phyloP scores from a whole-genome alignment of 441 rosid species.

The Melianthus villosus region DNA sequence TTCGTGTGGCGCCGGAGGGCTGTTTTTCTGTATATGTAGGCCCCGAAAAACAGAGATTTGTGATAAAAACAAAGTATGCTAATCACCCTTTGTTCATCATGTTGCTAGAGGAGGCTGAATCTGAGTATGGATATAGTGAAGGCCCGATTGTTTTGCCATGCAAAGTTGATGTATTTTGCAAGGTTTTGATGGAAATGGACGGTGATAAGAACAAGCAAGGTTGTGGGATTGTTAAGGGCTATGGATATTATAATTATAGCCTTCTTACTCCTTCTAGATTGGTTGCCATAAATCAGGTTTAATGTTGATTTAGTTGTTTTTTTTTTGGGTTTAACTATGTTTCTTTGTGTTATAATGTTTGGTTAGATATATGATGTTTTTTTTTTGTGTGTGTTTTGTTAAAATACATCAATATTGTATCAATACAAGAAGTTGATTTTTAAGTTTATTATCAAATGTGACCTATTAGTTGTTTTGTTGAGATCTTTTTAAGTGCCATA shows the following conservation, averaged over 20 bases:
- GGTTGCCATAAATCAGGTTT: constrained; percentile 22
- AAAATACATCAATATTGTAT: too few relatives aligned
- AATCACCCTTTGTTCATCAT: constrained; percentile 51
- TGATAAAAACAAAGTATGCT: constrained; percentile 35
- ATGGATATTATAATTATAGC: constrained; percentile 18
- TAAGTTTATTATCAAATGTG: too few relatives aligned
- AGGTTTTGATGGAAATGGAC: constrained; percentile 33
- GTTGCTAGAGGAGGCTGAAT: constrained; percentile 54
- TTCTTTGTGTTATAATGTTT: too few relatives aligned
- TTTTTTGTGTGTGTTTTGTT: too few relatives aligned
- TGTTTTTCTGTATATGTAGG: constrained; percentile 63
- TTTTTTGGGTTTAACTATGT: too few relatives aligned
- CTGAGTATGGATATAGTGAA: constrained; percentile 41
- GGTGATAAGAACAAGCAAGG: constrained; percentile 7
- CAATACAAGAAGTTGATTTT: too few relatives aligned
- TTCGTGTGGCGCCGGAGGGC: constrained; percentile 39
- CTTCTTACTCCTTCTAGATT: constrained; percentile 20
- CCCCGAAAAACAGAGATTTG: constrained; percentile 35
- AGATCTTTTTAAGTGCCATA: too few relatives aligned
- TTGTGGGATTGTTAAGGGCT: constrained; percentile 17
- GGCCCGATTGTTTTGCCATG: constrained; percentile 63
- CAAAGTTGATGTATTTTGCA: constrained; percentile 29
- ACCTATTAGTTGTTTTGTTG: too few relatives aligned
- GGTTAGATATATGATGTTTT: too few relatives aligned
- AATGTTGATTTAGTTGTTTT: too few relatives aligned